Base-by-base conservation (phyloP, 495 filamentous ascomycete species). In the Penicillium argentinense region DNA sequence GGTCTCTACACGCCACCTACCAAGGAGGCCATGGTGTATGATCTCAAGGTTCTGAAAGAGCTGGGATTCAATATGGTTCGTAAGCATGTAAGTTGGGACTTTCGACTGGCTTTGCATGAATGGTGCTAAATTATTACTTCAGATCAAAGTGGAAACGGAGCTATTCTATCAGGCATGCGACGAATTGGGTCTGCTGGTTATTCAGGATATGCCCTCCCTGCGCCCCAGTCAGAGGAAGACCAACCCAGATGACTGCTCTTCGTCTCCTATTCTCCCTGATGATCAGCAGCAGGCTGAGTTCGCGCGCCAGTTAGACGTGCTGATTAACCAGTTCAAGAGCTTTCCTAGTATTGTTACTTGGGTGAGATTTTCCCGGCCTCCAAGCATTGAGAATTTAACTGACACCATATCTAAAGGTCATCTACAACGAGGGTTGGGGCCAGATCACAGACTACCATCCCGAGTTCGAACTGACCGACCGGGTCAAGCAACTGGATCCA, bases 361-460 rank as follows among this genome's bases (percentile, higher is more conserved):
- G 75, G 72, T 74, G 53, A 43, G 52, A 12, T 3, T 21, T 36
- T 21, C 7, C 17, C 32, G 25, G 25, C 5, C 5, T 5, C 5
- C 11, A 26, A 26, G 25, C n/a, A 25, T 13, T 3, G 25, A 19
- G 11, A 28, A 23, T 4, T 21, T 14, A 12, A 23, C 39, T 51
- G 18, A 49, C 14, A 3, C 14, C 11, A 1, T n/a, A 16, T 13
- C n/a, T 28, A 7, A 28, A 81, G 77, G 60, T 84, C 27, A 78
- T 87, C 50, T 87, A 87, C 59, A 87, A 87, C 57, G 84, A 87
- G 56, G 83, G 82, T 23, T 87, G 84, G 84, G 83, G 81, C 7
- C 84, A 87, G 47, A 59, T 74, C 17, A 68, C 46, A 1, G 39
- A 68, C 3, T 58, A 58, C 11, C 68, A 75, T 40, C 80, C 82